Evolutionary conservation across 768 basidiomycete genomes (phyloP).

Genomic region (Podaxis sp.): DNA sequence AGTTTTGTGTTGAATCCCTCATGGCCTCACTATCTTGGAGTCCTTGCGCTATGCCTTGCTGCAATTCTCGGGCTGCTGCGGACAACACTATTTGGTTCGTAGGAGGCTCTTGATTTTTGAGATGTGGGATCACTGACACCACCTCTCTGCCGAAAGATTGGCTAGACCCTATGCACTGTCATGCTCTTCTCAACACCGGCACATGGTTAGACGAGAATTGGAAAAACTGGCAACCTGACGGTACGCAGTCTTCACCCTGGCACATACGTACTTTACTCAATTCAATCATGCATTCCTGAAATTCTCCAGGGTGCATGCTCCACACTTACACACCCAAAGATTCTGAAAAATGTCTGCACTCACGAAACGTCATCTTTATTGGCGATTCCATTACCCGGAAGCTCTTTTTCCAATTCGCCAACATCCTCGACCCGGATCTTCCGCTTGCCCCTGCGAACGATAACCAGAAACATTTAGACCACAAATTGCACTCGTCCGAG

Average conservation of each 20-base stretch:
- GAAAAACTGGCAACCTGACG: conserved; percentile 87
- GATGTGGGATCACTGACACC: neutral
- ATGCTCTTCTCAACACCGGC: conserved; percentile 67
- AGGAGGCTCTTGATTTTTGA: neutral
- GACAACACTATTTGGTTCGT: conserved; percentile 44
- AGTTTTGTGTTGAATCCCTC: conserved; percentile 38
- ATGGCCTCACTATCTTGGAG: conserved; percentile 52
- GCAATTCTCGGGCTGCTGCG: conserved; percentile 44
- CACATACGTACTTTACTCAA: neutral
- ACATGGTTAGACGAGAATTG: conserved; percentile 72
- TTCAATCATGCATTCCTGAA: neutral
- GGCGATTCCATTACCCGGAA: conserved; percentile 85
- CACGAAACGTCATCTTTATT: conserved; percentile 67
- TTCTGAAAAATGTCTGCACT: conserved; percentile 52
- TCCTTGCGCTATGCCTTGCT: conserved; percentile 37
- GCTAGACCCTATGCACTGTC: conserved; percentile 72
- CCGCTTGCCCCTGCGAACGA: conserved; percentile 53
- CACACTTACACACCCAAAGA: conserved; percentile 60
- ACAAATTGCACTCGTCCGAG: conserved; percentile 44
- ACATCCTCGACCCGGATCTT: conserved; percentile 56
- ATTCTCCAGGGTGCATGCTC: conserved; percentile 73
- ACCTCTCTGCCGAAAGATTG: conserved; percentile 47
- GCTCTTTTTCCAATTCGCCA: conserved; percentile 74
- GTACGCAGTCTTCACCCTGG: conserved; percentile 36
- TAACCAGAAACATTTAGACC: conserved; percentile 69